These are phyloP conservation scores for Cadophora malorum DNA, from an alignment of 2,329 filamentous ascomycete genomes.

Conservation along the genomic window DNA sequence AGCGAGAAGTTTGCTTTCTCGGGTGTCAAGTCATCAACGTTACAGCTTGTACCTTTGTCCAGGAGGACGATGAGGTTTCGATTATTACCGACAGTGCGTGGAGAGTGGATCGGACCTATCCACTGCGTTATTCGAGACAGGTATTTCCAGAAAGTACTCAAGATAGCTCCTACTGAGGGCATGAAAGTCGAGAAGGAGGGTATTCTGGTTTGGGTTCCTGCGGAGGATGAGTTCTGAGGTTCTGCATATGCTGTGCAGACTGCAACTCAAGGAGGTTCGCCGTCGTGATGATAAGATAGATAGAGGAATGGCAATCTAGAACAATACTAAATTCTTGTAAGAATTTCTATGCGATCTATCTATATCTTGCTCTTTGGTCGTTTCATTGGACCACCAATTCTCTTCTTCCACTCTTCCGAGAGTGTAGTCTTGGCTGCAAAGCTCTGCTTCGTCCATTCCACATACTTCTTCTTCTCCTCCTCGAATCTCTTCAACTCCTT, in stretches of 20 bases:
- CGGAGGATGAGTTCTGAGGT: slow-evolving; percentile 40
- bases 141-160: slow-evolving; percentile 90
- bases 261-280: not conserved
- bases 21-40: slow-evolving; percentile 78
- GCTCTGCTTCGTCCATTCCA: slow-evolving; percentile 55
- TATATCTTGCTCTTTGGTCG: slow-evolving; percentile 31
- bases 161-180: slow-evolving; percentile 79
- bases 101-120: slow-evolving; percentile 71
- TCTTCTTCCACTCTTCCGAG: slow-evolving; percentile 57
- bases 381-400: slow-evolving; percentile 30
- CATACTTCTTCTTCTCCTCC: slow-evolving; percentile 61
- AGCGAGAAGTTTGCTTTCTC: slow-evolving; percentile 93
- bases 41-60: slow-evolving; percentile 85
- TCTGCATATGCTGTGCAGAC: not conserved
- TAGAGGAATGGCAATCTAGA: not conserved
- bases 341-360: slow-evolving; percentile 17
- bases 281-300: slow-evolving; percentile 21
- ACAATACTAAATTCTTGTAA: not conserved
- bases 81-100: slow-evolving; percentile 70
- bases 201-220: slow-evolving; percentile 66
- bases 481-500: slow-evolving; percentile 64
- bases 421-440: slow-evolving; percentile 62
- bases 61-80: slow-evolving; percentile 76
- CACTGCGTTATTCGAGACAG: slow-evolving; percentile 81
- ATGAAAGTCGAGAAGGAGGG: slow-evolving; percentile 70